Conservation (phyloP, 169 alveolate species). For the Haemoproteus tartakovskyi region DNA sequence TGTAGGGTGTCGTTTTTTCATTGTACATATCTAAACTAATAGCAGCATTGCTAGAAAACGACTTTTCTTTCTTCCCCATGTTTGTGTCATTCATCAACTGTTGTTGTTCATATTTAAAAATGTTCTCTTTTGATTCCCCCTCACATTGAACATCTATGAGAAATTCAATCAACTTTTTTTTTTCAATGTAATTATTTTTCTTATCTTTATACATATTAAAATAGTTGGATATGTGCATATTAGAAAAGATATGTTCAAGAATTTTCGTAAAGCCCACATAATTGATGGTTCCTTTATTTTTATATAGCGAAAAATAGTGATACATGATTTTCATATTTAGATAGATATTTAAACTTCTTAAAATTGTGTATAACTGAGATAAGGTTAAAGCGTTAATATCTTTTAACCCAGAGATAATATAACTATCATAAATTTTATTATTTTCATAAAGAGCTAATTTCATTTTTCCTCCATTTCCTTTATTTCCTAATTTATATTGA, state of each 20-base stretch:
- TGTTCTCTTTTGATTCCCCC: slow-evolving; percentile 49
- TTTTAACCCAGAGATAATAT: slow-evolving; percentile 58
- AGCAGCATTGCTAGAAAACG: not conserved
- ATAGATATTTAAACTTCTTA: slow-evolving; percentile 62
- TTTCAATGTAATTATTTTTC: slow-evolving; percentile 21
- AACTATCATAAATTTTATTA: slow-evolving; percentile 54
- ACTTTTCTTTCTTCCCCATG: too few relatives aligned
- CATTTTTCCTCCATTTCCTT: slow-evolving; percentile 31
- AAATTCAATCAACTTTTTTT: slow-evolving; percentile 43
- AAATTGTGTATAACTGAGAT: slow-evolving; percentile 55
- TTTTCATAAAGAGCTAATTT: slow-evolving; percentile 31
- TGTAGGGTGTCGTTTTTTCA: too few relatives aligned
- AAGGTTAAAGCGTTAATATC: slow-evolving; percentile 55
- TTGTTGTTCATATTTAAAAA: too few relatives aligned
- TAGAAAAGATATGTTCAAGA: slow-evolving; percentile 61
- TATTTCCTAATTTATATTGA: slow-evolving; percentile 49
- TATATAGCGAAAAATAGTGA: slow-evolving; percentile 64
- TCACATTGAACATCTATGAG: slow-evolving; percentile 58
- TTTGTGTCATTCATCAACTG: too few relatives aligned
- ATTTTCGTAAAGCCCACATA: slow-evolving; percentile 64
- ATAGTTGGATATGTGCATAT: slow-evolving; percentile 29
- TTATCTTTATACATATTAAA: slow-evolving; percentile 51
- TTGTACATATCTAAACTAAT: not conserved
- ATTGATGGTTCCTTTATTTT: slow-evolving; percentile 55
- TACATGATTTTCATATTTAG: slow-evolving; percentile 57